Evolutionary conservation across 164 flowering plant species (phyloP).

Genomic region (Echeveria elegans): DNA sequence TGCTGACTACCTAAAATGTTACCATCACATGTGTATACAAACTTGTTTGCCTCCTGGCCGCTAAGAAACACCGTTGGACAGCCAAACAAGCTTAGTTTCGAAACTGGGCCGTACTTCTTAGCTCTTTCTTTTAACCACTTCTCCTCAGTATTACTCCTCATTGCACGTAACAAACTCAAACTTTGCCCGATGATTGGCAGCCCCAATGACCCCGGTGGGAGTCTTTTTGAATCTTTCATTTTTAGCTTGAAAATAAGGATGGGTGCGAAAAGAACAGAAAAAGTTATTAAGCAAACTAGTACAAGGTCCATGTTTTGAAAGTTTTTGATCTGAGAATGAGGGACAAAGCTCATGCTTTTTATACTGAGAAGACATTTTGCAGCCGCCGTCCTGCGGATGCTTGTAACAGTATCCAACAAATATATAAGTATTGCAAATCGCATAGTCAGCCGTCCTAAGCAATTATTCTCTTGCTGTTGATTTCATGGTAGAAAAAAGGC

Average conservation of each 20-base stretch:
- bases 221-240: slow-evolving; percentile 14
- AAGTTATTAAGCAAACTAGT: not conserved
- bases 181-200: slow-evolving; percentile 33
- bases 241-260: slow-evolving; percentile 15
- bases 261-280: slow-evolving; percentile 17
- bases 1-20: slow-evolving; percentile 17
- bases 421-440: not conserved
- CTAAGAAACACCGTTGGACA: slow-evolving; percentile 29
- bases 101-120: slow-evolving; percentile 28
- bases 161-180: slow-evolving; percentile 18
- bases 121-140: slow-evolving; percentile 22
- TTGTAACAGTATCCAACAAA: not conserved
- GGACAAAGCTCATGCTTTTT: not conserved
- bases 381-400: not conserved
- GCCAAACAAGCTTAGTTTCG: slow-evolving; percentile 31
- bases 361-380: not conserved
- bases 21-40: slow-evolving; percentile 17
- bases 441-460: not conserved
- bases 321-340: not conserved
- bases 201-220: slow-evolving; percentile 40
- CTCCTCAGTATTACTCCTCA: slow-evolving; percentile 29
- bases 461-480: not conserved
- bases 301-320: not conserved
- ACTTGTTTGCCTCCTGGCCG: slow-evolving; percentile 39
- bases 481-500: not conserved